phyloP scores from a whole-genome alignment of 768 basidiomycete genomes.

The Fomitopsis serialis region DNA sequence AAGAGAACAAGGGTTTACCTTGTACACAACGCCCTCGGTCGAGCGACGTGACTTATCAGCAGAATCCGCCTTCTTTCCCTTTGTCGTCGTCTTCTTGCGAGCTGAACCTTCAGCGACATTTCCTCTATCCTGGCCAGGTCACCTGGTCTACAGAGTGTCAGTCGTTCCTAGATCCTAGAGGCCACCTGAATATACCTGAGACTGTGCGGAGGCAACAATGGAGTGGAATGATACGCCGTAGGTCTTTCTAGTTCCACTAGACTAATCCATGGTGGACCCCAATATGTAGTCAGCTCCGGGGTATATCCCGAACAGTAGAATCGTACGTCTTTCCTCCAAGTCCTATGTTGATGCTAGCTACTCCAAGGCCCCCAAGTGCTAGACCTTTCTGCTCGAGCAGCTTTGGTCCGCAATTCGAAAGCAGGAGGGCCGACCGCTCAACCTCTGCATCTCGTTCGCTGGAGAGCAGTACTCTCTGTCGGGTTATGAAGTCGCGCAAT shows the following conservation, averaged over 20 bases:
- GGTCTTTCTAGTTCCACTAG: slow-evolving; percentile 85
- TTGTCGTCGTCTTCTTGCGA: slow-evolving; percentile 35
- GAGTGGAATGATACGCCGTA: slow-evolving; percentile 66
- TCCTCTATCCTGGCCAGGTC: slow-evolving; percentile 86
- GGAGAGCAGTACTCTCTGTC: slow-evolving; percentile 61
- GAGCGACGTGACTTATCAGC: slow-evolving; percentile 31
- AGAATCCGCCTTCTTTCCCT: slow-evolving; percentile 37
- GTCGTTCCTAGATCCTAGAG: background rate
- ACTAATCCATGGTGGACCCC: slow-evolving; percentile 40
- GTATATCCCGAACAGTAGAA: background rate
- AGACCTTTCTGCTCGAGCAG: slow-evolving; percentile 88
- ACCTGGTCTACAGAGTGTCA: slow-evolving; percentile 54
- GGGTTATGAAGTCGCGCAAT: slow-evolving; percentile 55
- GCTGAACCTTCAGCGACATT: slow-evolving; percentile 40
- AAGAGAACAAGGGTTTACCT: slow-evolving; percentile 34
- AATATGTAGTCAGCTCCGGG: background rate
- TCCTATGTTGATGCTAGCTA: slow-evolving; percentile 72
- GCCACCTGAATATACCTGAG: slow-evolving; percentile 48
- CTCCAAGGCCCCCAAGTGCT: slow-evolving; percentile 67
- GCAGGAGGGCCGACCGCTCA: slow-evolving; percentile 68
- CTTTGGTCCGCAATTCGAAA: slow-evolving; percentile 78
- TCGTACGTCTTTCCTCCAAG: slow-evolving; percentile 88
- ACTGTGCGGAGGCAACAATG: slow-evolving; percentile 79
- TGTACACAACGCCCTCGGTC: slow-evolving; percentile 83
- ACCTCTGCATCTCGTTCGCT: slow-evolving; percentile 83